Evolutionary conservation across 1,139 yeast genomes (phyloP).

Genomic region (Geotrichum aggregatum): DNA sequence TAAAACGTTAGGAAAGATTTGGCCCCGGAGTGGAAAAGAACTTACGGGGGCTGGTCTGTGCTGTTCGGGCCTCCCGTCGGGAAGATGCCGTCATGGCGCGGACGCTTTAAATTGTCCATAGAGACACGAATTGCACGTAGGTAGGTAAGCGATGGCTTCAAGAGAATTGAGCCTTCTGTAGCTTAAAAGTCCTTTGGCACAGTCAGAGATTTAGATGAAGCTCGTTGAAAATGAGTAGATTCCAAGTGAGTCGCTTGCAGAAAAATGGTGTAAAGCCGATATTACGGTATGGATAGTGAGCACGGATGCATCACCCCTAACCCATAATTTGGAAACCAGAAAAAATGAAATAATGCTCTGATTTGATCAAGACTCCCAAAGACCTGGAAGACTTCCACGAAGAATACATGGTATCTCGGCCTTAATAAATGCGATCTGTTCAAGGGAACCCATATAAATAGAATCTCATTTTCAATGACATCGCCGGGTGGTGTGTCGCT

Average conservation of each 20-base stretch:
- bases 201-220: too few species aligned
- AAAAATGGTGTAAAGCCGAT: too few species aligned
- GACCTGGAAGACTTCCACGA: neutral
- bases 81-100: slow-evolving; percentile 2
- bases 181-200: too few species aligned
- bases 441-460: neutral
- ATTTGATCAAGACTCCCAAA: neutral
- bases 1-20: neutral
- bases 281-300: too few species aligned
- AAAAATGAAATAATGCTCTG: neutral
- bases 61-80: neutral
- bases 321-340: too few species aligned
- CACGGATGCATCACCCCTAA: too few species aligned
- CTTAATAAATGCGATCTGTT: too few species aligned
- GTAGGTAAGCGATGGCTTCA: too few species aligned
- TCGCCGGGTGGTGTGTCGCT: slow-evolving; percentile 6
- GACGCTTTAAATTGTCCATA: neutral
- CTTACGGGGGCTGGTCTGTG: neutral
- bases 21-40: neutral
- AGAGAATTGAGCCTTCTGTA: too few species aligned
- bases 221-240: too few species aligned
- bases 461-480: neutral
- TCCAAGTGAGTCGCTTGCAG: too few species aligned
- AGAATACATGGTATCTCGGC: neutral
- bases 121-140: too few species aligned